Base-by-base conservation (phyloP, 805 yeast genomes). In the Nematodospora valgi region DNA sequence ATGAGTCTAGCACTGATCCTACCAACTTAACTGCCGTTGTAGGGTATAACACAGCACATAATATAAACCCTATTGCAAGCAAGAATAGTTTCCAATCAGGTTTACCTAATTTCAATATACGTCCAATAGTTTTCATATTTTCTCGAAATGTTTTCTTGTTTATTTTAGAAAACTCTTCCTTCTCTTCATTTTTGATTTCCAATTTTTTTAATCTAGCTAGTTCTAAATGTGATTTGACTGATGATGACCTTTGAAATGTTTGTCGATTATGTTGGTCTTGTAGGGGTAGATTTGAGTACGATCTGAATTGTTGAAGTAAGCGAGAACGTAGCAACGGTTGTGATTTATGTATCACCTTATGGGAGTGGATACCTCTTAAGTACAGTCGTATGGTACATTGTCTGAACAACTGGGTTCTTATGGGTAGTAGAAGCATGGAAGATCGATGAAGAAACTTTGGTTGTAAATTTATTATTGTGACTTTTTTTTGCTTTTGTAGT, bases 1-100 rank as follows among this genome's bases (percentile, higher is more conserved):
- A 63, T 2, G 72, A 69, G 45, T 67, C 73, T 15, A 67, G 58
- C 3, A 69, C 60, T 1, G 66, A 56, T 5, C 73, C 73, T 12
- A 67, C 70, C 37, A 67, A 52, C 39, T 64, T 59, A 18, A 67
- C 72, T 10, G 68, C 55, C 1, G 68, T 58, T 2, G 71, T 67
- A 2, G 73, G 73, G 39, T 66, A 67, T 26, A 67, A 44, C 22
- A 67, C 72, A 3, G 73, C 72, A 50, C 62, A 61, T 18, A 65
- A 49, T 17, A 67, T 67, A 40, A 67, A 66, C 8, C 57, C 68
- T 20, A 67, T 42, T 2, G 73, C 72, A 20, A 56, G 52, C 3
- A 67, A 33, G 35, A 67, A 67, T 8, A 65, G 48, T 35, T 46
- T 56, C 36, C 57, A 38, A 39, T 67, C 73, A 3, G 71, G 69